Percentiles rank a stretch among this genome's conserved stretches.
phyloP scores from a whole-genome alignment of 1,139 yeast species.

The Hansenula lynferdii region DNA sequence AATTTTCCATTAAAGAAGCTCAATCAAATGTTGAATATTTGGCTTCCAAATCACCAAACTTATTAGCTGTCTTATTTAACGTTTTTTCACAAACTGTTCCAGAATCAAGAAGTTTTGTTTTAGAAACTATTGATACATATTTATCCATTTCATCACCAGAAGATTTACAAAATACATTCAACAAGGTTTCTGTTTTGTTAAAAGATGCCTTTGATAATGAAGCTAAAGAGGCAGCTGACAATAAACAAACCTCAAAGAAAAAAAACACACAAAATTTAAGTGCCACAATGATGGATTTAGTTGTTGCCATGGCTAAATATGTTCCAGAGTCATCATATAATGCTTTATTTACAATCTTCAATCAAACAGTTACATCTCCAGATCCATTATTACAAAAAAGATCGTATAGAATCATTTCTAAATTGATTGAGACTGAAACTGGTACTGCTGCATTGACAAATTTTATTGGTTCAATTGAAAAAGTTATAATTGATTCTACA shows the following conservation, averaged over 20 bases:
- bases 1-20: conserved; percentile 56
- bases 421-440: conserved; percentile 61
- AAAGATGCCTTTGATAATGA: conserved; percentile 74
- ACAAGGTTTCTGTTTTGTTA: conserved; percentile 77
- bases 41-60: conserved; percentile 61
- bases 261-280: conserved; percentile 50
- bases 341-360: conserved; percentile 75
- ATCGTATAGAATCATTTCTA: conserved; percentile 76
- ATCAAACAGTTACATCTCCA: conserved; percentile 53
- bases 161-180: conserved; percentile 72
- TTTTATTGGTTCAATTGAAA: conserved; percentile 56
- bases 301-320: conserved; percentile 81
- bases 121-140: conserved; percentile 82
- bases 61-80: conserved; percentile 84
- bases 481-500: conserved; percentile 52
- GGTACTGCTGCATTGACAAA: conserved; percentile 50
- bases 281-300: conserved; percentile 85
- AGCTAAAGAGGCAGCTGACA: conserved; percentile 13
- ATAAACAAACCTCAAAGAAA: conserved; percentile 25
- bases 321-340: conserved; percentile 67
- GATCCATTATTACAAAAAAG: conserved; percentile 82
- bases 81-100: conserved; percentile 85
- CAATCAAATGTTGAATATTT: conserved; percentile 55
- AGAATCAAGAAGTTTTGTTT: conserved; percentile 76
- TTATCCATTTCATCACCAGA: conserved; percentile 62